Evolutionary conservation across 1,284 basidiomycete genomes (phyloP), one percentile per base, ranked within the genome.

Genomic region (Heterobasidion irregulare): DNA sequence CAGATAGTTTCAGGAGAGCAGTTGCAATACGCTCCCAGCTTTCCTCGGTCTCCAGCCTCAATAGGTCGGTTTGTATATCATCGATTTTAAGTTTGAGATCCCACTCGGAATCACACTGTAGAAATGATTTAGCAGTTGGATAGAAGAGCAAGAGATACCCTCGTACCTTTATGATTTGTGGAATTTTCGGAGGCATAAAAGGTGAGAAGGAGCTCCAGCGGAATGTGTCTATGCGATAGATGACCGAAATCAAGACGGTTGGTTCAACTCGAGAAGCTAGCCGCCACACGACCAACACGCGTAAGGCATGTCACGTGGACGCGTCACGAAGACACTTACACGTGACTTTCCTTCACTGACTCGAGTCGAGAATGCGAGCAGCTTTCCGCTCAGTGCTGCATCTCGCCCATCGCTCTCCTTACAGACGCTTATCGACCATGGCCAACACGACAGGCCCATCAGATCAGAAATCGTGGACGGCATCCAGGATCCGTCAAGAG

Each of bases 1-100:
- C 70, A 9, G 74, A 74, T 44, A 93, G 70, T 8, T 74, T 69
- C 35, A 68, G 63, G 44, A 93, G 66, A 6, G 76, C 76, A 47
- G 77, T 74, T 7, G 78, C 70, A 44, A 94, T 89, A n/a, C 71
- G 74, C 55, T 92, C 88, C 91, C 91, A 94, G 2, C 82, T 83
- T 44, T 94, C 89, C 66, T 94, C 92, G 1, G 86, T 84, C 70
- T 94, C 91, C 35, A 75, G 65, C n/a, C 82, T 70, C 48, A 70
- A 66, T 13, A 92, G 65, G 44, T 75, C 70, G 43, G 68, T 61
- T 52, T 72, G 74, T 33, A 80, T 63, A 18, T 62, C 47, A n/a
- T 75, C 73, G 50, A 81, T 63, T 60, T 80, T 72, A 18, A 65
- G 55, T 58, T 64, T 66, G n/a, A 82, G 62, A 50, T 61, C 61